These are phyloP conservation scores for Proliferodiscus dingleyae DNA, from an alignment of 2,329 filamentous ascomycete genomes.

Conservation along the genomic window DNA sequence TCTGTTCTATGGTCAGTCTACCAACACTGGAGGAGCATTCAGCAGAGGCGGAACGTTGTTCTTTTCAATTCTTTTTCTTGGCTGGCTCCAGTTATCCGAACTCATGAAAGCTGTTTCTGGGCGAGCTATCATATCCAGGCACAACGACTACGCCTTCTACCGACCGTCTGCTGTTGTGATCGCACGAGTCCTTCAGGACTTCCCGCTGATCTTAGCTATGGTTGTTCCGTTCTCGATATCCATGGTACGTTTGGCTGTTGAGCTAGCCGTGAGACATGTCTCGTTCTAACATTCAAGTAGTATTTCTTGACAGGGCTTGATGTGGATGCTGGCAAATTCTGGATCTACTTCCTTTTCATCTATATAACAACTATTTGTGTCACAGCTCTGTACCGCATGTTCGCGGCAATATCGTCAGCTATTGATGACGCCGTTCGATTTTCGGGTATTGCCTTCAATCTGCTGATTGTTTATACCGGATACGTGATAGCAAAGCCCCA, in stretches of 20 bases:
- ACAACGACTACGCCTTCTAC: constrained; percentile 65
- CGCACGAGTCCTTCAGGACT: constrained; percentile 58
- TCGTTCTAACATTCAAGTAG: too few species aligned
- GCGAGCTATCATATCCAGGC: constrained; percentile 62
- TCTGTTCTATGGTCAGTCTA: constrained; percentile 66
- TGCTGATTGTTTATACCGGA: constrained; percentile 59
- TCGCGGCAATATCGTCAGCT: constrained; percentile 57
- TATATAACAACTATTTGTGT: constrained; percentile 58
- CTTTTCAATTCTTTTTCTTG: constrained; percentile 63
- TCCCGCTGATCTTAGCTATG: constrained; percentile 55
- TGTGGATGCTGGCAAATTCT: constrained; percentile 57
- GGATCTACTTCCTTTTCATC: constrained; percentile 60
- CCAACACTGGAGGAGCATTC: constrained; percentile 58
- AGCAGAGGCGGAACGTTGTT: constrained; percentile 58
- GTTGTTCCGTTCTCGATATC: constrained; percentile 56
- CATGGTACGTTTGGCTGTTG: constrained; percentile 33
- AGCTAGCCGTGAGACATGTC: too few species aligned
- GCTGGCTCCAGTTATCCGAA: constrained; percentile 71
- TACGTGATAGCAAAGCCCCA: constrained; percentile 64
- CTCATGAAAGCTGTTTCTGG: constrained; percentile 73
- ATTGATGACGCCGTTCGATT: constrained; percentile 65
- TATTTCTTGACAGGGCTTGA: constrained; percentile 62
- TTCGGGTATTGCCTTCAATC: constrained; percentile 55
- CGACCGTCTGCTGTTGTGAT: constrained; percentile 61
- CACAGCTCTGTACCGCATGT: constrained; percentile 63